Percentiles rank a stretch among this genome's conserved stretches.
Evolutionary conservation across 2,329 filamentous ascomycete species (phyloP).

Genomic region (Exophiala aquamarina): DNA sequence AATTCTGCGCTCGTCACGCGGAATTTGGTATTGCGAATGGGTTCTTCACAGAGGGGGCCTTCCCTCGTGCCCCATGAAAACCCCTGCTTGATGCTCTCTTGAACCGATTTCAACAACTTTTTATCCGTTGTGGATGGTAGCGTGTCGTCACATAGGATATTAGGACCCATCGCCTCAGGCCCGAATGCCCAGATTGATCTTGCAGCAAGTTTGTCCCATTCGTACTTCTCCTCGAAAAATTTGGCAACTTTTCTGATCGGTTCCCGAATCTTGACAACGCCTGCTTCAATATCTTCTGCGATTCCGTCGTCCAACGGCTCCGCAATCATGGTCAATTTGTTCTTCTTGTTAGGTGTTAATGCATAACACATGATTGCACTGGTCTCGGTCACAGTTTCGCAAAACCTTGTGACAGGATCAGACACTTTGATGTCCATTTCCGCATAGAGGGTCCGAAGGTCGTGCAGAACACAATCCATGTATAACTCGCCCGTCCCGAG

Average conservation of each 20-base stretch:
- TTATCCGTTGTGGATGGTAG: conserved; percentile 93
- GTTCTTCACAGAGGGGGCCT: conserved; percentile 96
- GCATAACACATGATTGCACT: conserved; percentile 98
- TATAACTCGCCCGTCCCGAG: conserved; percentile 97
- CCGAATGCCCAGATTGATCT: conserved; percentile 99
- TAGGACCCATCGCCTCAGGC: conserved; percentile 89
- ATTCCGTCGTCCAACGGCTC: conserved; percentile 95
- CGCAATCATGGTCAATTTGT: conserved; percentile 97
- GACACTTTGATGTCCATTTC: conserved; percentile 99
- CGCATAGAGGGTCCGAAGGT: conserved; percentile 87
- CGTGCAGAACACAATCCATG: conserved; percentile 98
- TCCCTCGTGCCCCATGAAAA: conserved; percentile 96
- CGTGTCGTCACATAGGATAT: conserved; percentile 96
- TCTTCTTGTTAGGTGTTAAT: conserved; percentile 98
- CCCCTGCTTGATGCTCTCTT: conserved; percentile 90
- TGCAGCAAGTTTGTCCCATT: conserved; percentile 91
- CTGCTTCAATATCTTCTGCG: conserved; percentile 88
- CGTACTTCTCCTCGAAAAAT: conserved; percentile 96
- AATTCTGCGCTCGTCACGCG: conserved; percentile 88
- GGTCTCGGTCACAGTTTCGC: conserved; percentile 95
- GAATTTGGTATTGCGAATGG: conserved; percentile 97
- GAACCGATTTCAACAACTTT: conserved; percentile 79
- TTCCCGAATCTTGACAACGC: conserved; percentile 86
- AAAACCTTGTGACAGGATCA: conserved; percentile 95
- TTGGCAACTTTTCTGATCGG: conserved; percentile 90